Base-by-base conservation (phyloP, 2,329 filamentous ascomycete species). In the Calcarisporium arbuscula region DNA sequence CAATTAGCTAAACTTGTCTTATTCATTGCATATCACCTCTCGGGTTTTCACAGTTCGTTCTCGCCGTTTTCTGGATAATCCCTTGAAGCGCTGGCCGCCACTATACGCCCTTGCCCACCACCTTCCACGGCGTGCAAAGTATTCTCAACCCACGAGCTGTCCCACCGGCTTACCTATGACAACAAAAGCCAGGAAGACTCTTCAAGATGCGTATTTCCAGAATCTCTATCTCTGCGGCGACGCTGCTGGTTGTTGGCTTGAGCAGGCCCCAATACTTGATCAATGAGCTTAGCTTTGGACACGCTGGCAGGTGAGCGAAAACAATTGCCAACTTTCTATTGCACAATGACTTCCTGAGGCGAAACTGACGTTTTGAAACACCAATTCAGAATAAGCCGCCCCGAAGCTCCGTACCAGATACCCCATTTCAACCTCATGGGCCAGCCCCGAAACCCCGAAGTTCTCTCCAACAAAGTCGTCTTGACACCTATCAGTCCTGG, bases 401-500 rank as follows among this genome's bases (percentile, higher is more conserved):
- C 77, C 47, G 64, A 68, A 34, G 62, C 36, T 28, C 51, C 70
- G 33, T 59, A 61, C 18, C 57, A 58, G 35, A 61, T 81, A 32
- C 72, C 74, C 41, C 61, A 72, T 54, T 81, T 75, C 53, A 56
- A 61, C 38, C 57, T 77, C 41, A 61, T 68, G 36, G 76, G 76
- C 54, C 65, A 64, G 28, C 75, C 76, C 19, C 56, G 64, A 42
- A 47, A 59, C 22, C 77, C 77, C 46, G 74, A 82, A 51, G 59
- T 82, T 40, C 76, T 95, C 40, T 94, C 88, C 46, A 90, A 96
- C 69, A 87, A 89, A 57, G 56, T 96, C 40, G 84, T 98, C 56
- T 75, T 98, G 38, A 98, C 92, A 2, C 90, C 92, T 9, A 81
- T 88, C 11, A 80, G 80, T 31, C 87, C 88, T 6, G 92, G 92